A percentile compares a stretch with the other conserved stretches of the same genome.
Evolutionary conservation across 306 rosid species (phyloP).

Genomic region (Quercus alba): DNA sequence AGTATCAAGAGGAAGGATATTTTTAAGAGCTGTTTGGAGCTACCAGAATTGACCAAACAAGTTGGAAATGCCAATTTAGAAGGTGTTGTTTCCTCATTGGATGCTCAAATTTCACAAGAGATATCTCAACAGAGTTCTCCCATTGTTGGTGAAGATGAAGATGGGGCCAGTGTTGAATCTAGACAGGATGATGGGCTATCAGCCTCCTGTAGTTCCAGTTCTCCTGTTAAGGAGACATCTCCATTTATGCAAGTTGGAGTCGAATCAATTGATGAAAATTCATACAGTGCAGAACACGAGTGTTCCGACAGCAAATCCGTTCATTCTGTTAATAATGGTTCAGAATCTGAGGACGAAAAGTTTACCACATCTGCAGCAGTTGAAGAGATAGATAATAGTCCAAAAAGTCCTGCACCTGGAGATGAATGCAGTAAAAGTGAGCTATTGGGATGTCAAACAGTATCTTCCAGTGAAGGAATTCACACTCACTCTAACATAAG

Average conservation of each 20-base stretch:
- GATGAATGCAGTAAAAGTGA: conserved; percentile 32
- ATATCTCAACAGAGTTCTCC: conserved; percentile 19
- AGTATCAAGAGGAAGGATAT: conserved; percentile 33
- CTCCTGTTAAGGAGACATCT: conserved; percentile 27
- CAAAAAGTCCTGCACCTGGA: conserved; percentile 21
- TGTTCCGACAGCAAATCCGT: conserved; percentile 14
- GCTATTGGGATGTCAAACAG: conserved; percentile 31
- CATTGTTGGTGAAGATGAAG: conserved; percentile 31
- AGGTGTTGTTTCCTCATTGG: conserved; percentile 23
- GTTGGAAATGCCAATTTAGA: conserved; percentile 28
- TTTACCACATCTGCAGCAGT: conserved; percentile 19
- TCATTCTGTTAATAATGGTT: conserved; percentile 27
- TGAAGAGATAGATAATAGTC: conserved; percentile 28
- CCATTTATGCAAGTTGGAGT: conserved; percentile 26
- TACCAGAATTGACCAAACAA: conserved; percentile 32
- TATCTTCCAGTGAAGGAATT: conserved; percentile 34
- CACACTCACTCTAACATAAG: conserved; percentile 39
- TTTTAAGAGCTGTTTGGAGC: conserved; percentile 64
- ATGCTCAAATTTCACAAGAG: conserved; percentile 28
- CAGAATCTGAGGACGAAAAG: conserved; percentile 29
- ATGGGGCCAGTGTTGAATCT: conserved; percentile 18
- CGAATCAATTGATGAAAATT: conserved; percentile 33
- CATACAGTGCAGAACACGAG: conserved; percentile 25
- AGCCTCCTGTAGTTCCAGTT: conserved; percentile 29
- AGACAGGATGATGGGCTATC: conserved; percentile 25